phyloP scores from a whole-genome alignment of 2,329 filamentous ascomycete genomes.

The Pezicula rhizophila region DNA sequence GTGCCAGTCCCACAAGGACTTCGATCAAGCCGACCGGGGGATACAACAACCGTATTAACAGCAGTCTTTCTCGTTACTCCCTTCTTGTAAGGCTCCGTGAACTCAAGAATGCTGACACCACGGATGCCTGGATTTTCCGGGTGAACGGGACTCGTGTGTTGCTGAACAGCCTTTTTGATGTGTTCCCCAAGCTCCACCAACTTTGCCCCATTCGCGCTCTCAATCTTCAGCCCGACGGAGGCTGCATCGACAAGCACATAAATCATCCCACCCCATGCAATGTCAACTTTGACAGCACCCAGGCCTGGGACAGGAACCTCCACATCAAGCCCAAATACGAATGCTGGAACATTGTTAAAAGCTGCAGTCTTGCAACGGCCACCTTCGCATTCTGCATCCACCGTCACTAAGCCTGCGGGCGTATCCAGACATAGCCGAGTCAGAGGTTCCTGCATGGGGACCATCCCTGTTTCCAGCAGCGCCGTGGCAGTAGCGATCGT shows the following conservation, averaged over 20 bases:
- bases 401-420: conserved; percentile 35
- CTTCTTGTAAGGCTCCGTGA: conserved; percentile 30
- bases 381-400: conserved; percentile 34
- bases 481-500: conserved; percentile 38
- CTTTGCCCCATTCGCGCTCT: conserved; percentile 26
- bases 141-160: conserved; percentile 32
- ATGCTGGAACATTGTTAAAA: conserved; percentile 40
- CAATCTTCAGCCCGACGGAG: conserved; percentile 30
- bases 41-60: conserved; percentile 37
- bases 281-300: conserved; percentile 33
- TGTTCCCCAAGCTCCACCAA: conserved; percentile 36
- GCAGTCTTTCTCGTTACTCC: conserved; percentile 23
- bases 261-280: conserved; percentile 42
- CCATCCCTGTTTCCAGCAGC: conserved; percentile 40
- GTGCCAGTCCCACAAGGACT: conserved; percentile 42
- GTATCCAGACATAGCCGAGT: conserved; percentile 37
- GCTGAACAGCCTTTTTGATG: conserved; percentile 35
- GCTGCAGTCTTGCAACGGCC: conserved; percentile 38
- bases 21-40: conserved; percentile 38
- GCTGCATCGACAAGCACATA: conserved; percentile 36
- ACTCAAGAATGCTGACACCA: conserved; percentile 34
- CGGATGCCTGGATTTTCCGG: conserved; percentile 36
- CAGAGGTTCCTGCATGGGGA: conserved; percentile 38
- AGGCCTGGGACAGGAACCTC: conserved; percentile 35
- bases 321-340: conserved; percentile 34